phyloP scores from a whole-genome alignment of 2,329 filamentous ascomycete species.

The Colletotrichum ledebouriae region DNA sequence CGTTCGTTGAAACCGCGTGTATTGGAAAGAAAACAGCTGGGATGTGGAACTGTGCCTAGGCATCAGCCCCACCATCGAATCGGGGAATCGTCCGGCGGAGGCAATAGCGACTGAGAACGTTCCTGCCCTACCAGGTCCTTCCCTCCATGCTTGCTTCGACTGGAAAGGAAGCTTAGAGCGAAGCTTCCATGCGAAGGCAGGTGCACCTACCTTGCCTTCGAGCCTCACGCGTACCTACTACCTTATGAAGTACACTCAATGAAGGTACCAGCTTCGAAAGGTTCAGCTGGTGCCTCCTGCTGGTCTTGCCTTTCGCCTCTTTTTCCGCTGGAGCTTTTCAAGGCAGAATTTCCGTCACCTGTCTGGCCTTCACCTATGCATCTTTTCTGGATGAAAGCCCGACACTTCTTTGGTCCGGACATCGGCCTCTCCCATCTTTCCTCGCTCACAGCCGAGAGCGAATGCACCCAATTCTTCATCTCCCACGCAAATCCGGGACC shows the following conservation, averaged over 20 bases:
- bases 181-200: slow-evolving; percentile 1
- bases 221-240: not conserved
- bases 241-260: too few species aligned
- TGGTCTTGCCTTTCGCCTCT: not conserved
- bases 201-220: not conserved
- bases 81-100: not conserved
- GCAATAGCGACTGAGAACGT: not conserved
- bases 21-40: not conserved
- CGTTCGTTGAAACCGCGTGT: slow-evolving; percentile 7
- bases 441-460: not conserved
- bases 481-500: too few species aligned
- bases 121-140: slow-evolving; percentile 20
- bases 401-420: not conserved
- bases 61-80: not conserved
- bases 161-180: slow-evolving; percentile 6
- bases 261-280: slow-evolving; percentile 3
- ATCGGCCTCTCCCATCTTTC: not conserved
- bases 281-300: slow-evolving; percentile 4
- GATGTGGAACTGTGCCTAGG: not conserved
- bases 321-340: slow-evolving; percentile 16
- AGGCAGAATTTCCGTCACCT: slow-evolving; percentile 10
- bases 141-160: slow-evolving; percentile 7
- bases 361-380: slow-evolving; percentile 4
- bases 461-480: too few species aligned
- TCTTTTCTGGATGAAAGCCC: not conserved